phyloP scores from a whole-genome alignment of 1,284 basidiomycete genomes.

The Exobasidium cylindrosporum region DNA sequence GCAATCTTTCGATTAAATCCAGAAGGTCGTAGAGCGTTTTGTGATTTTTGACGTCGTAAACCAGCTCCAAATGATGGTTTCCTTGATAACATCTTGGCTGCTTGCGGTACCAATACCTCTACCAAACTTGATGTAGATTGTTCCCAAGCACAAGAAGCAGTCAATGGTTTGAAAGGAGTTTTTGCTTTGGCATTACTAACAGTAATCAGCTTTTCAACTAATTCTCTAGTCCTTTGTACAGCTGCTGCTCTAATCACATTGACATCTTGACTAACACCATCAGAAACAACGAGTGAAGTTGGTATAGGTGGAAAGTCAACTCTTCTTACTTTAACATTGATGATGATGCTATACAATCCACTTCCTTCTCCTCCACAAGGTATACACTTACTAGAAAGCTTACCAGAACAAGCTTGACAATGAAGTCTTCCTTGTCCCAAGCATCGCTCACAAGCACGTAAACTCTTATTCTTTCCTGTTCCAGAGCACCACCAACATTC shows the following conservation, averaged over 20 bases:
- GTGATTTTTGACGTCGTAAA: conserved; percentile 5
- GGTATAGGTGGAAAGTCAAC: conserved; percentile 39
- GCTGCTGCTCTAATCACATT: conserved; percentile 32
- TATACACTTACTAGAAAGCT: conserved; percentile 24
- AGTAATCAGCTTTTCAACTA: conserved; percentile 28
- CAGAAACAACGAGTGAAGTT: conserved; percentile 20
- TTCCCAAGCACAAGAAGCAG: conserved; percentile 41
- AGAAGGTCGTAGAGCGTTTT: conserved; percentile 11
- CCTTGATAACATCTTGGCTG: conserved; percentile 20
- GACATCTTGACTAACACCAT: conserved; percentile 13
- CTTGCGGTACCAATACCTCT: conserved; percentile 27
- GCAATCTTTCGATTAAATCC: conserved; percentile 16
- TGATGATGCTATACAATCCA: conserved; percentile 34
- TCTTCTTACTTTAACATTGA: conserved; percentile 35
- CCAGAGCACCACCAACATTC: conserved; percentile 46
- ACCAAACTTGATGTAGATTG: conserved; percentile 29
- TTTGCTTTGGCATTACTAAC: conserved; percentile 13
- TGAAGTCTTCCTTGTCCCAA: conserved; percentile 33
- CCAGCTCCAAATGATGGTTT: conserved; percentile 9
- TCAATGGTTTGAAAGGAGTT: conserved; percentile 29
- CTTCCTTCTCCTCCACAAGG: conserved; percentile 33
- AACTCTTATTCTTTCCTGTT: conserved; percentile 30
- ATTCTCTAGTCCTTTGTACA: conserved; percentile 26
- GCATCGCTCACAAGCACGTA: conserved; percentile 28
- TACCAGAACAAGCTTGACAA: conserved; percentile 36